Percentiles rank a stretch among this genome's conserved stretches.
Evolutionary conservation across 768 basidiomycete genomes (phyloP).

Genomic region (Lentinula aciculospora): DNA sequence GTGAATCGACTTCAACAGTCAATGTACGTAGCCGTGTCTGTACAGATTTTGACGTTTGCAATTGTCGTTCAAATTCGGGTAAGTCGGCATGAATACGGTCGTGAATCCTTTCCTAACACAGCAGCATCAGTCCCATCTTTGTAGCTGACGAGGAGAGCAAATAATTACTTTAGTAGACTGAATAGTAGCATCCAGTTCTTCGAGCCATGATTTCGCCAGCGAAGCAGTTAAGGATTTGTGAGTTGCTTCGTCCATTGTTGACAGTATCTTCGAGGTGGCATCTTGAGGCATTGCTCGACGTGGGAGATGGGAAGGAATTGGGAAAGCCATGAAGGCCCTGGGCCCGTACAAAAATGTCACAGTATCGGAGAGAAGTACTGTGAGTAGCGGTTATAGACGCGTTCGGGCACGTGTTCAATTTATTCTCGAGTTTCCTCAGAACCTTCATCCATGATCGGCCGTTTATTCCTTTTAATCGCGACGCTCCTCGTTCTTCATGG

Average conservation of each 20-base stretch:
- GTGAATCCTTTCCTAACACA: conserved; percentile 56
- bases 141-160: neutral
- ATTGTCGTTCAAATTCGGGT: conserved; percentile 58
- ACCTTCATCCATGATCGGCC: conserved; percentile 35
- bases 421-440: conserved; percentile 1
- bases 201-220: conserved; percentile 63
- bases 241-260: conserved; percentile 61
- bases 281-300: conserved; percentile 54
- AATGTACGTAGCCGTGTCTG: conserved; percentile 54
- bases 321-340: conserved; percentile 58
- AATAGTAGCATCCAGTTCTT: conserved; percentile 70
- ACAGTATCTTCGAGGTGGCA: conserved; percentile 65
- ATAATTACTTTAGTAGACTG: conserved; percentile 57
- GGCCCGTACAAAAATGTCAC: conserved; percentile 1
- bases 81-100: conserved; percentile 65
- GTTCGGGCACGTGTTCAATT: conserved; percentile 6
- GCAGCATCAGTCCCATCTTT: conserved; percentile 15
- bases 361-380: no score
- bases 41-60: conserved; percentile 56
- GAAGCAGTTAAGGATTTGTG: conserved; percentile 51
- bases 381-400: conserved; percentile 2
- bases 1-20: conserved; percentile 42
- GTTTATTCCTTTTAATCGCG: conserved; percentile 39
- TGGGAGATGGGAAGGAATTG: conserved; percentile 68
- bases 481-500: conserved; percentile 50